Percentiles rank a stretch among this genome's conserved stretches.
Evolutionary conservation across 768 basidiomycete species (phyloP).

Genomic region (Coprinopsis cinerea): DNA sequence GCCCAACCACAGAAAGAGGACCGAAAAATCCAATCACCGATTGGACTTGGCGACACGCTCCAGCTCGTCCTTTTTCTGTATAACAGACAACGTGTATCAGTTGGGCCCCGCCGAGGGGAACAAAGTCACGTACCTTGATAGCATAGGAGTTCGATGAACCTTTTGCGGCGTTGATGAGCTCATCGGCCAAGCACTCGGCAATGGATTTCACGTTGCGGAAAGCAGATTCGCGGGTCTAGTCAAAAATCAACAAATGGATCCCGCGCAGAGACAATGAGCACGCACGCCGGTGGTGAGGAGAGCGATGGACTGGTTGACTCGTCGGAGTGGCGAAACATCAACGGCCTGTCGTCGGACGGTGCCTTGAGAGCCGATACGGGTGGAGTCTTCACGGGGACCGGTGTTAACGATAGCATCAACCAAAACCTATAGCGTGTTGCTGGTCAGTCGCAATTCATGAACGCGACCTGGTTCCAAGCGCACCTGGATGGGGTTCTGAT

Average conservation of each 20-base stretch:
- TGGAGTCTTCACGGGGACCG: conserved; percentile 98
- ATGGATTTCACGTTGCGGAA: conserved; percentile 99
- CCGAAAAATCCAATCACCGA: conserved; percentile 60
- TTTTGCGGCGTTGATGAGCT: conserved; percentile 99
- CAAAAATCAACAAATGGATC: conserved; percentile 1
- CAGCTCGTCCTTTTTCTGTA: conserved; percentile 96
- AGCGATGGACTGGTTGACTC: conserved; percentile 96
- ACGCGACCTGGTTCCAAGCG: conserved; percentile 17
- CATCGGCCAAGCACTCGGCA: conserved; percentile 97
- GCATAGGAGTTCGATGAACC: conserved; percentile 99
- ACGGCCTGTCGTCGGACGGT: conserved; percentile 99
- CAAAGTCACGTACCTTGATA: conserved; percentile 70
- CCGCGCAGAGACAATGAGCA: conserved; percentile 10
- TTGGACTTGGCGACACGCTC: conserved; percentile 99
- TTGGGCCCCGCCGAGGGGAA: neutral
- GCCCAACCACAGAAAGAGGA: conserved; percentile 20
- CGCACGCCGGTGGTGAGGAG: conserved; percentile 94
- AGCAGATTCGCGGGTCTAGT: conserved; percentile 94
- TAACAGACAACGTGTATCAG: conserved; percentile 6
- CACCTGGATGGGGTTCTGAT: conserved; percentile 99
- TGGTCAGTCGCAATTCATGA: conserved; percentile 1
- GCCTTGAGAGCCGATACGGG: conserved; percentile 99
- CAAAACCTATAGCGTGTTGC: conserved; percentile 51
- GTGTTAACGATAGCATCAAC: conserved; percentile 99
- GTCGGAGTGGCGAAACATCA: conserved; percentile 96